These are phyloP conservation scores for Medicago lupulina DNA, from an alignment of 306 rosid species.

Conservation along the genomic window DNA sequence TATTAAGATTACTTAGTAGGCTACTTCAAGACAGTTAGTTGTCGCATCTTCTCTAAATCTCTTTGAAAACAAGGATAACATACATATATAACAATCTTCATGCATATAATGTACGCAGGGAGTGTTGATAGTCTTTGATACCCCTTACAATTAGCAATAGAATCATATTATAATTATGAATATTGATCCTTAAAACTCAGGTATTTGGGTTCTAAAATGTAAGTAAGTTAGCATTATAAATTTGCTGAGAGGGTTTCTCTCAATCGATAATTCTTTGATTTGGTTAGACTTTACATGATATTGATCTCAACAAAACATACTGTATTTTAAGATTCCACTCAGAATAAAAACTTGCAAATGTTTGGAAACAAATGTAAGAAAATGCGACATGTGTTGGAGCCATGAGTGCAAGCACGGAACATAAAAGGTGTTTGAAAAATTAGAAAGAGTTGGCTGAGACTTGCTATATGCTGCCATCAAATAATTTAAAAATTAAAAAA, in stretches of 20 bases:
- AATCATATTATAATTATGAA: no score
- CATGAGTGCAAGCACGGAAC: slow-evolving; percentile 19
- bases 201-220: background rate
- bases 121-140: background rate
- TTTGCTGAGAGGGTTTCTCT: background rate
- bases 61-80: no score
- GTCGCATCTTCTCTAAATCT: no score
- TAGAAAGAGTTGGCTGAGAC: no score
- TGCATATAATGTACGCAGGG: no score
- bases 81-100: no score
- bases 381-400: background rate
- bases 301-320: slow-evolving; percentile 45
- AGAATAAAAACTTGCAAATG: slow-evolving; percentile 3
- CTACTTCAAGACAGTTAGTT: no score
- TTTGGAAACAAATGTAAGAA: slow-evolving; percentile 40
- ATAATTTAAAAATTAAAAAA: no score
- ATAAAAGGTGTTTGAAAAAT: background rate
- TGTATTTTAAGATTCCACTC: slow-evolving; percentile 44
- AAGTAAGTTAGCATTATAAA: slow-evolving; percentile 13
- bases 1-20: no score
- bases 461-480: no score
- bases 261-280: background rate
- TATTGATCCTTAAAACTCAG: background rate
- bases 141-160: background rate
- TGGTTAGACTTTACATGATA: slow-evolving; percentile 23